Evolutionary conservation across 805 yeast species (phyloP).

Genomic region (Scheffersomyces lignosus): DNA sequence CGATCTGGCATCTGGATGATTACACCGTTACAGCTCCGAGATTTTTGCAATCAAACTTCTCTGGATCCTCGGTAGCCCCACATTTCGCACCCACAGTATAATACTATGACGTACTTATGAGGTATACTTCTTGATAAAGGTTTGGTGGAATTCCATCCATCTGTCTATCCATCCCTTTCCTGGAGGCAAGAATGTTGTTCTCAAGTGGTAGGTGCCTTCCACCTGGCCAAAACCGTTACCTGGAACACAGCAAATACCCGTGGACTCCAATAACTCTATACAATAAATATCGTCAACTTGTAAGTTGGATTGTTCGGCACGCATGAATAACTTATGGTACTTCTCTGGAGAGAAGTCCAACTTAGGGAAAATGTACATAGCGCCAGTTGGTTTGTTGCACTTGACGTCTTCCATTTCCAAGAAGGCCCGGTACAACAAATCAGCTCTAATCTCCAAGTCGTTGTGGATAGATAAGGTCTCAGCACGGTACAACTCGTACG

Average conservation of each 20-base stretch:
- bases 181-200: conserved; percentile 97
- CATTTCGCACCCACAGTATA: too few species aligned
- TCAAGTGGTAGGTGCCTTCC: conserved; percentile 83
- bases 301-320: conserved; percentile 56
- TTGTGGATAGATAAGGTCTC: conserved; percentile 66
- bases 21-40: too few species aligned
- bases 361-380: conserved; percentile 94
- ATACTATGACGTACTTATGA: too few species aligned
- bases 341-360: conserved; percentile 52
- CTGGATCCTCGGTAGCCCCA: too few species aligned
- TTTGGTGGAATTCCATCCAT: conserved; percentile 78
- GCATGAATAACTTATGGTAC: conserved; percentile 55
- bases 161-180: conserved; percentile 83
- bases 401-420: conserved; percentile 73
- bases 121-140: conserved; percentile 60
- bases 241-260: conserved; percentile 97
- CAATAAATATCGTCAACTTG: conserved; percentile 89
- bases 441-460: conserved; percentile 64
- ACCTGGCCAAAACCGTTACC: conserved; percentile 97
- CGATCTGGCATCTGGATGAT: too few species aligned
- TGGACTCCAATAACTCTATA: conserved; percentile 71
- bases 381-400: conserved; percentile 93
- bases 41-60: too few species aligned
- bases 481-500: conserved; percentile 61
- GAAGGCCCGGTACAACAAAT: conserved; percentile 67